Base-by-base conservation (phyloP, 208 protist genomes). In the Trypanosoma melophagium region DNA sequence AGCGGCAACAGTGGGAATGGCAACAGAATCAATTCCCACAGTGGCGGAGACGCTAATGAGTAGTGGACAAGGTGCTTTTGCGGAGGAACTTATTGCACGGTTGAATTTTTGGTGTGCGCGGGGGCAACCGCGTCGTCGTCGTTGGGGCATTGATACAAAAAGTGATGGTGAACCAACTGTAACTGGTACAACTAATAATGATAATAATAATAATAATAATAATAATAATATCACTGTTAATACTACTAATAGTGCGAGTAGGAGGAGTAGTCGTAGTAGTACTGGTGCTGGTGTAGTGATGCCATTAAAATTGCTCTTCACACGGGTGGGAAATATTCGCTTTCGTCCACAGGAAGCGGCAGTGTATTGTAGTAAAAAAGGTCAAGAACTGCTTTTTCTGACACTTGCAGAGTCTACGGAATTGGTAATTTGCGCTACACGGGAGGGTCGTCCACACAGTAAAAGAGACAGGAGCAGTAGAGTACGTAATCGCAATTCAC, bases 81-180 rank as follows among this genome's bases (percentile, higher is more conserved):
- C 79, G 8, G 60, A 81, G 28, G 86, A 95, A 66, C 65, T 95
- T 1, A 77, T 78, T 63, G 71, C 74, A 4, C 84, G 84, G 0
- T 28, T 95, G 19, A 73, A 81, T 44, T 92, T 91, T 56, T 95
- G 89, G 89, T 81, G 70, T 35, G 63, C 81, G 45, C 83, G 86
- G 14, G 89, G 89, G 0, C 77, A 86, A 60, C 74, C 73, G 52
- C 77, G 83, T 14, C 69, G 69, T 4, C 61, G 71, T 21, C 73
- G 72, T 17, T 87, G 69, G 56, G 54, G 68, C 22, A 21, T 56
- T 42, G 9, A 51, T 14, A 24, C 41, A 51, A 41, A n/a, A 10
- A 16, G 28, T 28, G 63, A n/a, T 28, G 63, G 1, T 47, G 16
- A n/a, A n/a, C 42, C 42, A 14, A 47, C 1, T 35, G 28, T 35